Base-by-base conservation (phyloP, 805 yeast species). In the Yarrowia sp. region DNA sequence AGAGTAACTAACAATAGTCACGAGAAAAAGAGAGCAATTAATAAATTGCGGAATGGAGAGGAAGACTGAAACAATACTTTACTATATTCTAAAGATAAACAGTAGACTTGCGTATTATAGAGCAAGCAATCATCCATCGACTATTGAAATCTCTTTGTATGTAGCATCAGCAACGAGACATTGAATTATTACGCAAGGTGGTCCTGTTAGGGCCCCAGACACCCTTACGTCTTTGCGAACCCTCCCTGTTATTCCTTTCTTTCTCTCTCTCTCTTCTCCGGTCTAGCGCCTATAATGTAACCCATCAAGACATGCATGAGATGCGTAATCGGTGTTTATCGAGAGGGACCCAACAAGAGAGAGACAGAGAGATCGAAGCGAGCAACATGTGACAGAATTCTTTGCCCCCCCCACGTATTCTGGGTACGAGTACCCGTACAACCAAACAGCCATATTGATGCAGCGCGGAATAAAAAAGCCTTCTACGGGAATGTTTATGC, bases 271-370 rank as follows among this genome's bases (percentile, higher is more conserved):
- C 28, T 22, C 28, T 24, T 10, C 10, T 14, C 22, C 35, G 10
- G 17, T 41, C 46, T 30, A 19, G 52, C 52, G 35, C 24, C 22
- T 28, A 30, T 28, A 26, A 46, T 48, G 52, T 48, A 48, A 17
- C 24, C 52, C 52, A 48, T 48, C 26, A 28, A 28, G 36, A 48
- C 52, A 30, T 48, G 52, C 52, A 48, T 36, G 52, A 48, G 52
- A 48, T 48, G 52, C 52, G 36, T 19, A 28, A 19, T 44, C 51
- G 38, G 52, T 28, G 52, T 8, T 14, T 10, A 43, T 43, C 48
- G 49, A 24, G 49, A 43, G 30, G 22, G 30, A 22, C 17, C 4
- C n/a, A n/a, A n/a, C n/a, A n/a, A 44, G 14, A 9, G 46, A n/a
- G n/a, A 6, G 51, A n/a, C 10, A n/a, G 51, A 17, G 21, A 7